phyloP scores from a whole-genome alignment of 129 eudicot genomes.

The Lactuca sativa region DNA sequence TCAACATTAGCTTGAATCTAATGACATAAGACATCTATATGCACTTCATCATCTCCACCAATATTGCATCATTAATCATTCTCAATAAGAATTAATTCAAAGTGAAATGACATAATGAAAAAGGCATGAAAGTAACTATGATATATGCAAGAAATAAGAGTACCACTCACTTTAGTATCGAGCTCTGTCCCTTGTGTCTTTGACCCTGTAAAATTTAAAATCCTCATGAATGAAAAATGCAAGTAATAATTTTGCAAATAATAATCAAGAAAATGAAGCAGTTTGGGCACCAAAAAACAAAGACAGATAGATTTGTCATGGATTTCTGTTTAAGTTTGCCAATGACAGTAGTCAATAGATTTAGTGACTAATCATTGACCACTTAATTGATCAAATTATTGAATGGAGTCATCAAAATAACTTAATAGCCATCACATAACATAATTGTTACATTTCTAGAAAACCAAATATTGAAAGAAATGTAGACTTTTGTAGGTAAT shows the following conservation, averaged over 20 bases:
- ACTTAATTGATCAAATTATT: background rate
- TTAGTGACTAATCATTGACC: no score
- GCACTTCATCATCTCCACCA: constrained; percentile 75
- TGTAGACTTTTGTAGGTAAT: background rate
- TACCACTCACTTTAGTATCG: constrained; percentile 79
- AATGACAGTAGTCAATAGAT: no score
- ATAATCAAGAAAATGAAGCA: constrained; percentile 1
- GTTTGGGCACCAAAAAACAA: constrained; percentile 7
- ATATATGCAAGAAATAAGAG: constrained; percentile 29
- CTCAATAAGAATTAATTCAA: constrained; percentile 10
- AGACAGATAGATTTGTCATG: no score
- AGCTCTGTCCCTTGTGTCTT: constrained; percentile 47
- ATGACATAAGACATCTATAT: constrained; percentile 70
- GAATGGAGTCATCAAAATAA: background rate
- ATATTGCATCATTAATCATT: constrained; percentile 44
- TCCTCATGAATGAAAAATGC: constrained; percentile 23
- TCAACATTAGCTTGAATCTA: constrained; percentile 71
- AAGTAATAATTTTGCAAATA: constrained; percentile 1
- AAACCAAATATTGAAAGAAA: background rate
- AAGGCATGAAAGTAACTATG: constrained; percentile 24
- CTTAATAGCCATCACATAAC: background rate
- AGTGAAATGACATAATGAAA: constrained; percentile 13
- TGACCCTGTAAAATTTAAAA: constrained; percentile 53
- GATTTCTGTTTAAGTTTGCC: no score
- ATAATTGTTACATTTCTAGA: background rate